Evolutionary conservation across 1,284 basidiomycete species (phyloP).

Genomic region (Inonotus obliquus): DNA sequence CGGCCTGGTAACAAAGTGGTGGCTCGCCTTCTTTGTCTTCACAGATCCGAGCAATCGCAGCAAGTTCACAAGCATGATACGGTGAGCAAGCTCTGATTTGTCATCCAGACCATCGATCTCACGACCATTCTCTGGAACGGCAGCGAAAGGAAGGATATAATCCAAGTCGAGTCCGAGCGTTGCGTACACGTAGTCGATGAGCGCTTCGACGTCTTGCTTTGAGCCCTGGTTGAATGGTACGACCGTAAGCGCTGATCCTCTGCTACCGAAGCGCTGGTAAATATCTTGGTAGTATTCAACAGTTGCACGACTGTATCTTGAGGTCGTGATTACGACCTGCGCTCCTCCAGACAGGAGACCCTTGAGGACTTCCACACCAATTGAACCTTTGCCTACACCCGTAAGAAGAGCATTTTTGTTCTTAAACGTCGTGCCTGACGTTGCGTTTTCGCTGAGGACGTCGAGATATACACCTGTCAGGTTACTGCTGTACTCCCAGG

Average conservation of each 20-base stretch:
- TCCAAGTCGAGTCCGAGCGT: conserved; percentile 94
- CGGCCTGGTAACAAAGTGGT: conserved; percentile 94
- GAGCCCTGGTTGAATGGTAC: conserved; percentile 99
- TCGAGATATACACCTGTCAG: conserved; percentile 95
- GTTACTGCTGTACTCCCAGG: conserved; percentile 97
- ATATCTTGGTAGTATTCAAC: conserved; percentile 99
- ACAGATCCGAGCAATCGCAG: conserved; percentile 94
- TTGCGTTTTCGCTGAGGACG: conserved; percentile 95
- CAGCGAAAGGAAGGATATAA: conserved; percentile 97
- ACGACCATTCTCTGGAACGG: conserved; percentile 96
- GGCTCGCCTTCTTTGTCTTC: conserved; percentile 96
- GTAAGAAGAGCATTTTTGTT: conserved; percentile 98
- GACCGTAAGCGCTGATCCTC: conserved; percentile 92
- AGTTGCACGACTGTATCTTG: conserved; percentile 87
- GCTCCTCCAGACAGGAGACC: conserved; percentile 95
- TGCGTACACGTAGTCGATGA: conserved; percentile 97
- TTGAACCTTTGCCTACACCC: conserved; percentile 96
- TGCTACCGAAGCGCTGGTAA: conserved; percentile 93
- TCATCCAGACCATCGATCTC: conserved; percentile 98
- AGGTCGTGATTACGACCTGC: conserved; percentile 95
- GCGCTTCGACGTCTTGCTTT: conserved; percentile 94
- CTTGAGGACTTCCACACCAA: conserved; percentile 96
- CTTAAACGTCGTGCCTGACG: conserved; percentile 96
- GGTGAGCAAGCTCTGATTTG: conserved; percentile 95
- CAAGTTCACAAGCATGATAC: conserved; percentile 94